Evolutionary conservation across 495 filamentous ascomycete species (phyloP), one percentile per base, ranked within the genome.

Genomic region (Parathielavia appendiculata): DNA sequence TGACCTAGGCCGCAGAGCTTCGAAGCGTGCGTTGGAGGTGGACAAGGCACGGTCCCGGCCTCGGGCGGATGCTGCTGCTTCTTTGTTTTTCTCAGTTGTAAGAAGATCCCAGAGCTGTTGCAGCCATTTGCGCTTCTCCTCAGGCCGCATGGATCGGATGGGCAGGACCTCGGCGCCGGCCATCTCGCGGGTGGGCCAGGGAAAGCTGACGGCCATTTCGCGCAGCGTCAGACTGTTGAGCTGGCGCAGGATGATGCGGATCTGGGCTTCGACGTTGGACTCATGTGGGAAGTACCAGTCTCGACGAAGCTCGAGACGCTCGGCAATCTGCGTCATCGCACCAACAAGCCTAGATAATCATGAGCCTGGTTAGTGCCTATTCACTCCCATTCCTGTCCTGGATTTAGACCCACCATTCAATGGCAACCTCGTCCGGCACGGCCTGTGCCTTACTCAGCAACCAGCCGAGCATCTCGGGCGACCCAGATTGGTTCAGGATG

Each of bases 141-240:
- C 66, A 8, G 67, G 59, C 40, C 67, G 64, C 60, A 68, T 69
- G 48, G 69, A 71, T 4, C 69, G 67, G 36, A 68, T 63, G 39
- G 69, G 69, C 16, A 71, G 51, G 10, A 71, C 69, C 56, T 71
- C 69, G 30, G 69, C 69, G 17, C 69, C 69, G 19, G 67, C 66
- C 69, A 71, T 71, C 49, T 71, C 69, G 2, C 69, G 63, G 9
- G 69, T 71, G 0, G 69, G 69, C 69, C 69, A 71, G 14, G 69
- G 69, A 40, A 71, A 71, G 35, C 65, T 68, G 17, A 70, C 69
- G 0, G 69, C 69, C 69, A 71, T 71, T 36, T 71, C 69, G 0
- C 66, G 59, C 10, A 71, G 63, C 0, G 69, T 71, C 1, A 63
- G 16, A n/a, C 48, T 50, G 51, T 64, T 55, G 34, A 71, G 57